Percentiles rank a stretch among this genome's conserved stretches.
Evolutionary conservation across 1,139 yeast genomes (phyloP).

Genomic region (Lizanozyma gosingica): DNA sequence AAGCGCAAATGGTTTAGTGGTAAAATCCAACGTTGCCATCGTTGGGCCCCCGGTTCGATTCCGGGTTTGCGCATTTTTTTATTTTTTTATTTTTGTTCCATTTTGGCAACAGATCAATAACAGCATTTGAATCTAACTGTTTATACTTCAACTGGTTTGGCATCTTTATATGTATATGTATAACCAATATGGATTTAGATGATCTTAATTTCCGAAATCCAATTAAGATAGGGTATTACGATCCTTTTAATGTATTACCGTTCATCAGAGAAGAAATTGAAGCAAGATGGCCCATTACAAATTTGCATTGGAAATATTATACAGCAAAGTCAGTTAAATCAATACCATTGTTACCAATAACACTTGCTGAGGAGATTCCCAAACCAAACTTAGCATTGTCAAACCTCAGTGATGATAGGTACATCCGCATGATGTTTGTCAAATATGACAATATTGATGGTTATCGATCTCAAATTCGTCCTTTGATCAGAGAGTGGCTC

Average conservation of each 20-base stretch:
- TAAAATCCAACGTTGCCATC: background rate
- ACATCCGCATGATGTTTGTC: constrained; percentile 62
- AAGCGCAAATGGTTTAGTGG: background rate
- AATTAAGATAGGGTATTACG: constrained; percentile 63
- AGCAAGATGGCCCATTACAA: constrained; percentile 53
- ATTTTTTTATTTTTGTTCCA: too few species aligned
- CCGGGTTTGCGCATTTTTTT: background rate
- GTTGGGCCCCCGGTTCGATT: background rate
- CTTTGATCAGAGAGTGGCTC: constrained; percentile 77
- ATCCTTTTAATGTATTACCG: constrained; percentile 68
- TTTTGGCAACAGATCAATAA: background rate
- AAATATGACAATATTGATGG: constrained; percentile 59
- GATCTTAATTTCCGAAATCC: constrained; percentile 13
- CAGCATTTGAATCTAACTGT: background rate
- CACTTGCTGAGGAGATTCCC: constrained; percentile 56
- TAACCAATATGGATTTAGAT: background rate
- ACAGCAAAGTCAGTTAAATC: constrained; percentile 54
- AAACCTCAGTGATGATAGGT: constrained; percentile 30
- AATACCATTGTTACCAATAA: constrained; percentile 53
- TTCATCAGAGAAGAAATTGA: constrained; percentile 44
- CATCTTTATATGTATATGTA: too few species aligned
- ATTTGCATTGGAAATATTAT: constrained; percentile 69
- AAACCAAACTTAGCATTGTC: constrained; percentile 9
- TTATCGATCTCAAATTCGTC: constrained; percentile 73
- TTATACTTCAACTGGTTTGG: background rate